Conservation (phyloP, 495 filamentous ascomycete genomes). For the Aspergillus conjunctus region DNA sequence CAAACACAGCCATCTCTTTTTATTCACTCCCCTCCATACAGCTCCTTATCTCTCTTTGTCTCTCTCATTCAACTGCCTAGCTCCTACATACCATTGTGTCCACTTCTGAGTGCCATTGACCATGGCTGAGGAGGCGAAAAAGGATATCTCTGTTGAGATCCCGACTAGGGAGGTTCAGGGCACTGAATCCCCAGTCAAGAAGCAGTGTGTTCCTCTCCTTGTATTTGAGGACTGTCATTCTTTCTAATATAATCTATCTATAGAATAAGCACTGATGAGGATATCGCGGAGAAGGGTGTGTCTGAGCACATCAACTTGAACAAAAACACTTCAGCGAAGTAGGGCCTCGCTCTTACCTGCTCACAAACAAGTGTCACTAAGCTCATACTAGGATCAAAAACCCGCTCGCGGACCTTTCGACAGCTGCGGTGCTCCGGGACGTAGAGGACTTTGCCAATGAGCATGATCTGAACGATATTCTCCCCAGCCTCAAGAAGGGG, state of each 20-base stretch:
- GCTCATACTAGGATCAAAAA: constrained; percentile 57
- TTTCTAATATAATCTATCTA: constrained; percentile 5
- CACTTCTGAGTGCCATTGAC: constrained; percentile 8
- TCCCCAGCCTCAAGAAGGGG: constrained; percentile 56
- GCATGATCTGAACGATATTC: constrained; percentile 47
- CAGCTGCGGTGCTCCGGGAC: constrained; percentile 53
- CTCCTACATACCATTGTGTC: not conserved
- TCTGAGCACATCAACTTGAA: constrained; percentile 50
- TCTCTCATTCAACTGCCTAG: not conserved
- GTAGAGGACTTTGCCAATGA: constrained; percentile 58
- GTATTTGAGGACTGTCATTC: not conserved
- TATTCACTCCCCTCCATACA: not conserved
- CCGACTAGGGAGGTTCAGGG: constrained; percentile 9
- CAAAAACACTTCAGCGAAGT: constrained; percentile 54
- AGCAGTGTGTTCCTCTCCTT: not conserved
- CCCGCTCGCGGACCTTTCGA: constrained; percentile 58
- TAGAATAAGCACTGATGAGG: constrained; percentile 28
- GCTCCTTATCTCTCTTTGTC: not conserved
- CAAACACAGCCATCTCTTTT: not conserved
- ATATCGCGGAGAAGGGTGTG: constrained; percentile 35
- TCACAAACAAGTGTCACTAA: constrained; percentile 14
- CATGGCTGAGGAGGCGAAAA: constrained; percentile 17
- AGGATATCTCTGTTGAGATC: not conserved
- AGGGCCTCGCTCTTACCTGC: constrained; percentile 16
- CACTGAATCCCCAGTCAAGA: not conserved